Evolutionary conservation across 129 eudicot species (phyloP), one percentile per base, ranked within the genome.

Genomic region (Flaveria linearis): DNA sequence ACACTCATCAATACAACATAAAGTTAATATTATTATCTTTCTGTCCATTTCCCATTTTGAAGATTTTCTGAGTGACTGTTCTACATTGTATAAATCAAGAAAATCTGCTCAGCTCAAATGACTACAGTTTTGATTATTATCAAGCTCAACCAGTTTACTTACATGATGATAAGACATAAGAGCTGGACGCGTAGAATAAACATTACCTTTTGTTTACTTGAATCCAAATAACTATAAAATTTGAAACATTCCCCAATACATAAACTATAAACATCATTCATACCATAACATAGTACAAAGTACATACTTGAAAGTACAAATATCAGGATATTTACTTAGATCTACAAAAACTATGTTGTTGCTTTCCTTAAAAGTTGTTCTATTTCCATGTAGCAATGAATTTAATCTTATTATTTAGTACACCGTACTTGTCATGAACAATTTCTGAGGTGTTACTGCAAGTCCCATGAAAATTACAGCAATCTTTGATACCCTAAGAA

Each of bases 1-100:
- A 43, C n/a, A 20, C 42, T 25, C 81, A 42, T 41, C n/a, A 68
- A 25, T 17, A 77, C 28, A 13, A 64, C 42, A 52, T 4, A 53
- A 13, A 39, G 26, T 7, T 39, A 17, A 18, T 8, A 1, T 18
- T 55, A 66, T n/a, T 9, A n/a, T n/a, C 9, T 26, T 36, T 30
- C 13, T 57, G 2, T 57, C 64, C 2, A 5, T 10, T 9, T 56
- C 15, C 17, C 41, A 25, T 25, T 13, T 25, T 26, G 5, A 52
- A 61, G 9, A 61, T 30, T 23, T 10, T 22, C 5, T 25, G 15
- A n/a, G 5, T 10, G 11, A 60, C 39, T 25, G 25, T 18, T 57
- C 64, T 57, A 57, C 5, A 30, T 11, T 23, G 66, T 23, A 60
- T 60, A 9, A 10, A 60, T 60, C 66, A 26, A 10, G 65, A 58